These are phyloP conservation scores for Fusarium sp. DNA, from an alignment of 2,329 filamentous ascomycete species.

Conservation along the genomic window DNA sequence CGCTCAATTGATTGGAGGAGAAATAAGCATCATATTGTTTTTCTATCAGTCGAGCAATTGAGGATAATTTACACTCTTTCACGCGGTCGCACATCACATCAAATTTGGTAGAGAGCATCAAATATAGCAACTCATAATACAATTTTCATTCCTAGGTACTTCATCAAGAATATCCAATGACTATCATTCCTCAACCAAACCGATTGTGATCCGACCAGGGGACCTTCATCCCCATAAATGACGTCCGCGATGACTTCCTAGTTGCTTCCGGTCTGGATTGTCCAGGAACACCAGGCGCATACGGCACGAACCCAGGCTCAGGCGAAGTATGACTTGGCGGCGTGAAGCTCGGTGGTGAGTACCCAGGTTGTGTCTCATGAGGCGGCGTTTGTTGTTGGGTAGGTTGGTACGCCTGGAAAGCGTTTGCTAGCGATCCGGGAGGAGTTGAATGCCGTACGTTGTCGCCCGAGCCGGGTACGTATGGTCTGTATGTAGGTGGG, in stretches of 20 bases:
- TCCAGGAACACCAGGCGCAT: not conserved
- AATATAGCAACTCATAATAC: not conserved
- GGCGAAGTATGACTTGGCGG: not conserved
- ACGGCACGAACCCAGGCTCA: slow-evolving; percentile 5
- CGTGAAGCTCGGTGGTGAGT: not conserved
- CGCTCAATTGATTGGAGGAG: too few relatives aligned
- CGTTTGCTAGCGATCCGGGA: slow-evolving; percentile 1
- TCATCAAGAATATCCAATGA: not conserved
- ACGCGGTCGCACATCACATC: not conserved
- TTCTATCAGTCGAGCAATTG: too few relatives aligned
- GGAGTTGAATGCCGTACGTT: slow-evolving; percentile 9
- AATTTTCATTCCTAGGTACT: not conserved
- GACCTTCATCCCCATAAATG: slow-evolving; percentile 36
- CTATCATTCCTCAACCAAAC: not conserved
- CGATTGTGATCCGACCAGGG: slow-evolving; percentile 20
- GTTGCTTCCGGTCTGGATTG: not conserved
- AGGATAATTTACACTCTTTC: not conserved
- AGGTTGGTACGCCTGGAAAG: slow-evolving; percentile 23
- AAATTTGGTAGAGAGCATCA: not conserved
- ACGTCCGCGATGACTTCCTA: slow-evolving; percentile 15
- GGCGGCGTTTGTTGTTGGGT: slow-evolving; percentile 1
- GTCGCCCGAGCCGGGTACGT: slow-evolving; percentile 6
- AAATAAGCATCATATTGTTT: rapidly evolving
- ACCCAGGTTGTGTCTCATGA: not conserved
- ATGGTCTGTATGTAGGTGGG: slow-evolving; percentile 16